phyloP scores from a whole-genome alignment of 2,329 filamentous ascomycete species.

The Cladosporium sphaerospermum region DNA sequence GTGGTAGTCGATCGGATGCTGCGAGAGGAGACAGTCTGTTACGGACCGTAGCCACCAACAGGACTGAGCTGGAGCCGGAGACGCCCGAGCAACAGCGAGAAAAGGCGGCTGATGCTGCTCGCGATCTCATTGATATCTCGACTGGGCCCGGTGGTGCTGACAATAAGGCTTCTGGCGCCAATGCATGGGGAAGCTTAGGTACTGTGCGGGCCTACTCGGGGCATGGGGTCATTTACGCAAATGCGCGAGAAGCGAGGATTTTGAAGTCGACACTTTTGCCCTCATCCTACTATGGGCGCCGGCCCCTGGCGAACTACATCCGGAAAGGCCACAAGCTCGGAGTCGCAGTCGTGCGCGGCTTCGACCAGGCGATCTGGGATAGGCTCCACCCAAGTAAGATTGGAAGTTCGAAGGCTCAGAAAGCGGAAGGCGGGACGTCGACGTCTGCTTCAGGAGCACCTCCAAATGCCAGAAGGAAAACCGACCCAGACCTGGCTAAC shows the following conservation, averaged over 20 bases:
- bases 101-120: constrained; percentile 39
- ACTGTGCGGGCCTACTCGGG: constrained; percentile 57
- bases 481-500: constrained; percentile 56
- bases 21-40: constrained; percentile 17
- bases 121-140: constrained; percentile 44
- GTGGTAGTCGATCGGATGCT: constrained; percentile 13
- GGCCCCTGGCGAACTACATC: constrained; percentile 72
- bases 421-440: constrained; percentile 41
- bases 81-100: constrained; percentile 39
- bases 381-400: constrained; percentile 56
- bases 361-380: constrained; percentile 72
- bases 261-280: constrained; percentile 79
- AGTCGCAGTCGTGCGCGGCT: constrained; percentile 81
- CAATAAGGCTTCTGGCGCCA: constrained; percentile 43
- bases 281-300: constrained; percentile 75
- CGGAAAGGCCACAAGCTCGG: constrained; percentile 77
- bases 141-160: constrained; percentile 40
- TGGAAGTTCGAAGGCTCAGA: constrained; percentile 33
- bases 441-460: constrained; percentile 39
- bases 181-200: constrained; percentile 38
- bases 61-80: constrained; percentile 30
- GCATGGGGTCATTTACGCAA: constrained; percentile 81
- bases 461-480: constrained; percentile 33
- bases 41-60: constrained; percentile 21
- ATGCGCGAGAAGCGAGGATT: constrained; percentile 70